Base-by-base conservation (phyloP, 768 basidiomycete species). In the Gloeopeniophorella convolvens region DNA sequence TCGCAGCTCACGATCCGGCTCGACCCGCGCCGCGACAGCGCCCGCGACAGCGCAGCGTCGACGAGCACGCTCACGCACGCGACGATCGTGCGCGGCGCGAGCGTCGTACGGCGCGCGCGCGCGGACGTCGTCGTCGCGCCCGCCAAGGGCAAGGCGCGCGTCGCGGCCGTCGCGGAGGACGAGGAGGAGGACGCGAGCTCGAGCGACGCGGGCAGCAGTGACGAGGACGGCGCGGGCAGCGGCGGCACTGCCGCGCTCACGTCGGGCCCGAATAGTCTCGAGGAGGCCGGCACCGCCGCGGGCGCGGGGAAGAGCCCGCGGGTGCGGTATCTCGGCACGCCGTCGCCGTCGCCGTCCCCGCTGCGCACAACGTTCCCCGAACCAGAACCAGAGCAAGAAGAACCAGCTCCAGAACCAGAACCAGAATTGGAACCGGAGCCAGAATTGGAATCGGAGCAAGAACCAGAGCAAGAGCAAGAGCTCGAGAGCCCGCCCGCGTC, bases 11-110 rank as follows among this genome's bases (percentile, higher is more conserved):
- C 56, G 13, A 50, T 58, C 24, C 47, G 45, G 13, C 30, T 36
- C 34, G 18, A 58, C 23, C 42, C 42, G 9, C 40, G 48, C 15
- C 37, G 54, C 41, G 42, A 51, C 33, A 46, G 54, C 21, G 42
- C 20, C 31, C 54, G 57, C 8, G 57, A 55, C 24, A 56, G 54
- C 4, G 49, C 35, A 13, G 55, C 55, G 16, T 56, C 55, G 4
- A 6, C n/a, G 10, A 52, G 46, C 47, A 58, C 57, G 2, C 11
- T 58, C 30, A 56, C 55, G 20, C 57, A 58, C 9, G 57, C 57
- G 13, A 56, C 57, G 16, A 56, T 58, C 32, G 55, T 58, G 7
- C 55, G 57, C 34, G 54, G 45, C 10, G 57, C 57, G 27, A 56
- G 55, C 34, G 34, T 58, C 31, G 57, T 52, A 13, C 57, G 57